Evolutionary conservation across 2,329 filamentous ascomycete species (phyloP).

Genomic region (Fusarium coicis): DNA sequence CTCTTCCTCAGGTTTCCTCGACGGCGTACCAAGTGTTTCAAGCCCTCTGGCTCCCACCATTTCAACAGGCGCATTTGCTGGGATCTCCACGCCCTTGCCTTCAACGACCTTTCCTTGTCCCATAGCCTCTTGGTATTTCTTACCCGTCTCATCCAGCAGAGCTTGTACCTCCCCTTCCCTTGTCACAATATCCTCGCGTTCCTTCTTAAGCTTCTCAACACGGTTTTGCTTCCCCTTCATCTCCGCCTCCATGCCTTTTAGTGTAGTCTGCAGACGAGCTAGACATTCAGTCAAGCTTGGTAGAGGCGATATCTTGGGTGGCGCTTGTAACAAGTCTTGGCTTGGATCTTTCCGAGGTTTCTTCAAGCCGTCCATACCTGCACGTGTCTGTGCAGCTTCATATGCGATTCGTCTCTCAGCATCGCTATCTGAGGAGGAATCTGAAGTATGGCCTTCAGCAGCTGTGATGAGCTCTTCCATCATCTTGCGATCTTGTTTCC

Average conservation of each 20-base stretch:
- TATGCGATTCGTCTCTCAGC: constrained; percentile 82
- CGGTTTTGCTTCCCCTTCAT: constrained; percentile 69
- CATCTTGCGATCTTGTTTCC: constrained; percentile 73
- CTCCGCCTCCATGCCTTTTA: constrained; percentile 72
- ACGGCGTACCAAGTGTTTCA: constrained; percentile 50
- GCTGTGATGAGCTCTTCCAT: constrained; percentile 87
- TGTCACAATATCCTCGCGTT: constrained; percentile 73
- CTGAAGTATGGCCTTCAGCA: constrained; percentile 74
- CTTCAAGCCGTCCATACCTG: constrained; percentile 81
- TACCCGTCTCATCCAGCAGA: constrained; percentile 82
- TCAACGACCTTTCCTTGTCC: constrained; percentile 44
- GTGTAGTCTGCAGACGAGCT: constrained; percentile 68
- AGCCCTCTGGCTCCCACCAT: constrained; percentile 49
- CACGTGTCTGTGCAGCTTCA: constrained; percentile 85
- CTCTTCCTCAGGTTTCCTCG: constrained; percentile 40
- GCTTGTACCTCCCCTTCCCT: constrained; percentile 84
- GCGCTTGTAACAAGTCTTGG: constrained; percentile 63
- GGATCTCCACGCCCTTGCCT: constrained; percentile 34
- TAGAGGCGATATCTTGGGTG: constrained; percentile 80
- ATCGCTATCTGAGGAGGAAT: constrained; percentile 75
- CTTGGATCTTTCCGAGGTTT: constrained; percentile 53
- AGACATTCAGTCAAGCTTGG: constrained; percentile 78
- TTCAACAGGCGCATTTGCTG: constrained; percentile 31
- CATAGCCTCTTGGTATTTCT: constrained; percentile 64
- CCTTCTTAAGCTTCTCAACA: constrained; percentile 73